A percentile compares a stretch with the other conserved stretches of the same genome.
Conservation (phyloP, 176 grass and related monocot species). For the Zea luxurians region DNA sequence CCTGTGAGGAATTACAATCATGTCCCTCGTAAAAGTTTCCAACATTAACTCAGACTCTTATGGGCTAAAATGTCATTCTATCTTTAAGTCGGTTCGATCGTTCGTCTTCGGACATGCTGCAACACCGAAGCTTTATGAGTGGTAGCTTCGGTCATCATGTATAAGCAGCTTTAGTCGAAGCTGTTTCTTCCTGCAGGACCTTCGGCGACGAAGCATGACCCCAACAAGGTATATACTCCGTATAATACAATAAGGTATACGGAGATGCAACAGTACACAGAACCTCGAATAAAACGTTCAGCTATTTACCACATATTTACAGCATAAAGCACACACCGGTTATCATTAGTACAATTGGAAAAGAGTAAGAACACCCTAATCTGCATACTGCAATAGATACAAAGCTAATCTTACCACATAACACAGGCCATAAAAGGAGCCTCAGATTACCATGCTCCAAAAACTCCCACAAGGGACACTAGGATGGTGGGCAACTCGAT, state of each 20-base stretch:
- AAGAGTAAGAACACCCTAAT: slow-evolving; percentile 21
- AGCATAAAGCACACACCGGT: not conserved
- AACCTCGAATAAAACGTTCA: not conserved
- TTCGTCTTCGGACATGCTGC: too few relatives aligned
- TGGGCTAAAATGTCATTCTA: too few relatives aligned
- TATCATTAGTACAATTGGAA: not conserved
- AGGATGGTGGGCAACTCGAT: not conserved
- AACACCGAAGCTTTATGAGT: too few relatives aligned
- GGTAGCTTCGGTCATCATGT: too few relatives aligned
- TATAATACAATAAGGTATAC: not conserved
- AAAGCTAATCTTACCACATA: slow-evolving; percentile 1
- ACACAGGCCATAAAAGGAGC: not conserved
- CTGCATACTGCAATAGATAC: not conserved
- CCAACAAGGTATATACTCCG: too few relatives aligned
- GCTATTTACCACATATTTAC: slow-evolving; percentile 14
- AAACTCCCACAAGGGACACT: not conserved
- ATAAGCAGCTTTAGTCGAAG: too few relatives aligned
- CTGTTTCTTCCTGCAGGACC: too few relatives aligned
- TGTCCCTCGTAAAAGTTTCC: too few relatives aligned
- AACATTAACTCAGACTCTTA: too few relatives aligned
- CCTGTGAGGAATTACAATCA: too few relatives aligned
- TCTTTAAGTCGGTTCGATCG: too few relatives aligned
- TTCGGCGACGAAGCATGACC: too few relatives aligned
- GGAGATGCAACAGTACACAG: not conserved
- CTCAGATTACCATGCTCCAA: not conserved